These are phyloP conservation scores for Suillus americanus DNA, from an alignment of 768 basidiomycete genomes.

Conservation along the genomic window DNA sequence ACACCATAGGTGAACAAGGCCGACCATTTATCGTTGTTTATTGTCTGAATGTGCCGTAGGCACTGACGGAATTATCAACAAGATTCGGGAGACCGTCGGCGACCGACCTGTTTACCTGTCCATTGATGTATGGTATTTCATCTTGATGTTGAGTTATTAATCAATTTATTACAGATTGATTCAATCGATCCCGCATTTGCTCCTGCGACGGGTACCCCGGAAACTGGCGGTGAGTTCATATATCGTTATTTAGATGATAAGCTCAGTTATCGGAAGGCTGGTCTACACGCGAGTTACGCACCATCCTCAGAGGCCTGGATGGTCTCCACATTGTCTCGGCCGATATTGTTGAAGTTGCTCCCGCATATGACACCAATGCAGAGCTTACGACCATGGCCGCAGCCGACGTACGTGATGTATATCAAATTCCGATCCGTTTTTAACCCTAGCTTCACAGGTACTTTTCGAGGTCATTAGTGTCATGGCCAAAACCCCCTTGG, in stretches of 20 bases:
- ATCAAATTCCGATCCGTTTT: conserved; percentile 1
- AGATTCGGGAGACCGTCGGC: conserved; percentile 79
- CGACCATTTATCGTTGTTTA: not conserved
- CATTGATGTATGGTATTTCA: conserved; percentile 53
- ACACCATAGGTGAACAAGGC: conserved; percentile 58
- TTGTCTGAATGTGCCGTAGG: conserved; percentile 38
- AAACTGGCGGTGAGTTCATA: conserved; percentile 57
- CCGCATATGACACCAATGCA: conserved; percentile 72
- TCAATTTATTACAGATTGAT: conserved; percentile 51
- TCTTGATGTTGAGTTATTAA: conserved; percentile 4
- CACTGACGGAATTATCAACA: conserved; percentile 73
- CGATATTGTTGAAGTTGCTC: conserved; percentile 84
- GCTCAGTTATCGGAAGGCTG: conserved; percentile 36
- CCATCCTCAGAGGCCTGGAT: conserved; percentile 72
- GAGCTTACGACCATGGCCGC: conserved; percentile 66
- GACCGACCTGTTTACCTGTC: conserved; percentile 74
- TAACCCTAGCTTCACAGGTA: conserved; percentile 44
- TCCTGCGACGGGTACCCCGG: conserved; percentile 83
- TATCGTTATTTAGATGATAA: conserved; percentile 6
- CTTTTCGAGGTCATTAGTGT: conserved; percentile 75
- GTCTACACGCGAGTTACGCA: conserved; percentile 80
- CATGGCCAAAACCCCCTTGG: conserved; percentile 78
- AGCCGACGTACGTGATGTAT: conserved; percentile 46
- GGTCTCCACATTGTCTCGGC: conserved; percentile 77
- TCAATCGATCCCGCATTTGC: conserved; percentile 82